Conservation (phyloP, 257 asterid species). For the Solanum gracilifrons region DNA sequence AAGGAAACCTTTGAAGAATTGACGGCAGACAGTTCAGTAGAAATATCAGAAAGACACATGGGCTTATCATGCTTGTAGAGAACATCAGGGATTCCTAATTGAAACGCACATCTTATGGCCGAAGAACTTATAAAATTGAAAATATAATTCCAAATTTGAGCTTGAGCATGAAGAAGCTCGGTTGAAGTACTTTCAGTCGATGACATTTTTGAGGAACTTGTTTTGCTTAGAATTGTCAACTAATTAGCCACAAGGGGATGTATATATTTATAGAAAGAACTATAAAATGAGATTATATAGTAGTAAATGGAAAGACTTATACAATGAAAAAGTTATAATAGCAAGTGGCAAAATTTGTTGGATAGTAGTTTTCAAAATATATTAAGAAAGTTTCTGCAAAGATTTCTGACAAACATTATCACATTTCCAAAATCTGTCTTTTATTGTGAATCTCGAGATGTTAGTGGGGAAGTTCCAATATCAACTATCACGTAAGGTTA, state of each 20-base stretch:
- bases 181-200: background rate
- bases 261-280: background rate
- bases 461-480: background rate
- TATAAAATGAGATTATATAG: background rate
- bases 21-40: background rate
- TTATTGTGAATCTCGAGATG: background rate
- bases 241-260: background rate
- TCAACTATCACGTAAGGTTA: background rate
- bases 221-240: background rate
- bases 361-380: too few relatives aligned
- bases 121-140: constrained; percentile 2
- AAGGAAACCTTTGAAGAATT: background rate
- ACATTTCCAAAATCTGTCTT: background rate
- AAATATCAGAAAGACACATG: background rate
- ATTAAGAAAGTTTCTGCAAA: background rate
- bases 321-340: background rate
- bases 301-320: background rate
- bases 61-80: constrained; percentile 12
- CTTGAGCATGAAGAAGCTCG: constrained; percentile 10
- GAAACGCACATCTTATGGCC: constrained; percentile 4
- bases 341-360: background rate
- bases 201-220: background rate
- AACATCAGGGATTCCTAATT: constrained; percentile 2
- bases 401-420: background rate
- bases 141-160: constrained; percentile 9